A percentile compares a stretch with the other conserved stretches of the same genome.
Evolutionary conservation across 1,139 yeast species (phyloP).

Genomic region (Diutina sp.): DNA sequence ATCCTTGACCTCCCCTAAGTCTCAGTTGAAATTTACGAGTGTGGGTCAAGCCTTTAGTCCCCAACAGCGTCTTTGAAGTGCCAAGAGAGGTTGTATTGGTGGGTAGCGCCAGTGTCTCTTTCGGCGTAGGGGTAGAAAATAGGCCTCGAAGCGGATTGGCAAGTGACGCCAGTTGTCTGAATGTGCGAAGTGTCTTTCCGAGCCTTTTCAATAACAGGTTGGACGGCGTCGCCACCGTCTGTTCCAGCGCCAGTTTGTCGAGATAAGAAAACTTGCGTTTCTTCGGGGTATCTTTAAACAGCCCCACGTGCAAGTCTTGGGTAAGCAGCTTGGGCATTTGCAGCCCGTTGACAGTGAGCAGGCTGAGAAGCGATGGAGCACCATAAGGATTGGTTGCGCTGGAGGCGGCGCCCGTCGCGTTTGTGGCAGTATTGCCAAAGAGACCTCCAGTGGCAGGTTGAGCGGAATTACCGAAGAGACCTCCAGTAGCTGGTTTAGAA

Average conservation of each 20-base stretch:
- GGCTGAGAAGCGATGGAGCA: conserved; percentile 1
- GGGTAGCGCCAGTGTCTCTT: background rate
- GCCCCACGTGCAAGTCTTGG: background rate
- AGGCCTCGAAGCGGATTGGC: background rate
- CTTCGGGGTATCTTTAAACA: background rate
- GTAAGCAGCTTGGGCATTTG: conserved; percentile 4
- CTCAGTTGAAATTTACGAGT: background rate
- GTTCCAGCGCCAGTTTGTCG: conserved; percentile 11
- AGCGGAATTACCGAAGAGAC: background rate
- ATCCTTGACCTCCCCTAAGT: conserved; percentile 3
- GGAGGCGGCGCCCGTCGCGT: background rate
- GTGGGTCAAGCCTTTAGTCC: background rate
- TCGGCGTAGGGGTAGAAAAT: conserved; percentile 10
- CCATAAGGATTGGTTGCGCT: background rate
- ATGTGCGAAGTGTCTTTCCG: background rate
- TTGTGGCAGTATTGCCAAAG: conserved; percentile 3
- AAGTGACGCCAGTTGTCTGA: background rate
- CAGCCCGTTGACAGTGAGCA: conserved; percentile 4
- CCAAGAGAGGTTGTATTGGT: conserved; percentile 2
- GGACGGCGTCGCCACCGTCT: background rate
- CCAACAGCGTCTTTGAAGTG: background rate
- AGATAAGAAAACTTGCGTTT: conserved; percentile 10
- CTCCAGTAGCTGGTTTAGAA: background rate
- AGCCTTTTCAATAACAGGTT: background rate
- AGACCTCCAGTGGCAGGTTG: conserved; percentile 1